These are phyloP conservation scores for Spongospora subterranea DNA, from an alignment of 208 protist genomes.

Conservation along the genomic window DNA sequence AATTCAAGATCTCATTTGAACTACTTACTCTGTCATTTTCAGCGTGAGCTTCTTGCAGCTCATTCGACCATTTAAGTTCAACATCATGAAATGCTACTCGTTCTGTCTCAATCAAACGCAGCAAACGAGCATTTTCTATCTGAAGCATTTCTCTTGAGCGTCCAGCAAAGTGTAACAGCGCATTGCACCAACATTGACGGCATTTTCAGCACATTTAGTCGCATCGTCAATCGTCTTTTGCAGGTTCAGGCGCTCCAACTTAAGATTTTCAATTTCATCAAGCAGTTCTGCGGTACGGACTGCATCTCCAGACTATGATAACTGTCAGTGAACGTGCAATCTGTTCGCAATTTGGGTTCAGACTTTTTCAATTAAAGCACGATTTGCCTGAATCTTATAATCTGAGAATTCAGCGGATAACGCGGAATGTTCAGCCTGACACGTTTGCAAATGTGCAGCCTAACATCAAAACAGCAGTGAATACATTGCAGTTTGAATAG, in stretches of 20 bases:
- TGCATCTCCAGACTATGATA: not conserved
- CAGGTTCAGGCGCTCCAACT: not conserved
- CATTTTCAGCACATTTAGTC: not conserved
- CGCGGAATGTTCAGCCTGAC: not conserved
- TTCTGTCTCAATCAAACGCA: not conserved
- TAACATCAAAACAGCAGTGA: not conserved
- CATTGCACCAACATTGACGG: slow-evolving; percentile 10
- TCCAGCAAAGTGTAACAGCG: not conserved
- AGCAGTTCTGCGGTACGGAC: not conserved
- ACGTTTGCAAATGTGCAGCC: not conserved
- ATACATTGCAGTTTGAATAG: not conserved
- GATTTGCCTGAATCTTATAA: not conserved
- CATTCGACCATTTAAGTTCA: slow-evolving; percentile 27
- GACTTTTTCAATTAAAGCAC: not conserved
- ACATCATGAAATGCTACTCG: not conserved
- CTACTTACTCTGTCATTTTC: not conserved
- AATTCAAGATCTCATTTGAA: not conserved
- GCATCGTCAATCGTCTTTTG: not conserved
- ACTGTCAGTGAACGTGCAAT: not conserved
- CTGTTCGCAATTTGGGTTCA: not conserved
- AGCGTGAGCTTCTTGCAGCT: slow-evolving; percentile 5
- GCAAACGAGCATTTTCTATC: not conserved
- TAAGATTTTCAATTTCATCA: slow-evolving; percentile 13
- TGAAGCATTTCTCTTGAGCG: not conserved
- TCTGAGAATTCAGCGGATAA: slow-evolving; percentile 4